Percentiles rank a stretch among this genome's conserved stretches.
phyloP scores from a whole-genome alignment of 257 asterid species.

The Solanum raphanifolium region DNA sequence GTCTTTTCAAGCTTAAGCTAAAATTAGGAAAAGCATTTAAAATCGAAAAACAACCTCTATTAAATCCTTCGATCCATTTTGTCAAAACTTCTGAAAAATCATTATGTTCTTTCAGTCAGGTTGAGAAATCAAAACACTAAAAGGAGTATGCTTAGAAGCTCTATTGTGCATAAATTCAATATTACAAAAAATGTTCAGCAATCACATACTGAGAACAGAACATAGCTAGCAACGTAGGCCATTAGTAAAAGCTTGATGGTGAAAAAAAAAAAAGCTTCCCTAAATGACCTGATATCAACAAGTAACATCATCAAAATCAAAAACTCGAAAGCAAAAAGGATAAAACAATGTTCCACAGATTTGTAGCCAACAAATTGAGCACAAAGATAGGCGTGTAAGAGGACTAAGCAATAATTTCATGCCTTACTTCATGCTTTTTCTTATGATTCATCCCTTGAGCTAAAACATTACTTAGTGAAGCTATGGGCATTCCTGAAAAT shows the following conservation, averaged over 20 bases:
- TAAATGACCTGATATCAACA: not conserved
- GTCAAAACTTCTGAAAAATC: not conserved
- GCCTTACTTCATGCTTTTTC: slow-evolving; percentile 87
- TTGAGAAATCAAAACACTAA: not conserved
- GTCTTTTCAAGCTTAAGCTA: not conserved
- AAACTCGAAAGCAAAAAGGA: not conserved
- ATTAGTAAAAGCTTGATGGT: not conserved
- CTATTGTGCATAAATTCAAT: not conserved
- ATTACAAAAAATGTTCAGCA: not conserved
- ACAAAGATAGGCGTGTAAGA: not conserved
- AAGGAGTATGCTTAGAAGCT: not conserved
- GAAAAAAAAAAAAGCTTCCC: not conserved
- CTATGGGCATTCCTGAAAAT: slow-evolving; percentile 44
- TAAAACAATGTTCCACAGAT: not conserved
- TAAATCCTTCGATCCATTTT: not conserved
- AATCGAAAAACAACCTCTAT: not conserved
- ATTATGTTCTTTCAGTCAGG: not conserved
- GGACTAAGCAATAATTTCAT: slow-evolving; percentile 3
- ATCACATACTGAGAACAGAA: not conserved
- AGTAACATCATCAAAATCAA: not conserved
- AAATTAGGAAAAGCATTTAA: not conserved
- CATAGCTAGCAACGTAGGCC: not conserved
- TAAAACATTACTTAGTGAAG: slow-evolving; percentile 53
- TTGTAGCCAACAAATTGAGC: not conserved
- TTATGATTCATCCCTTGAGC: slow-evolving; percentile 90